phyloP scores from a whole-genome alignment of 768 basidiomycete genomes.

The Trametes meyenii region DNA sequence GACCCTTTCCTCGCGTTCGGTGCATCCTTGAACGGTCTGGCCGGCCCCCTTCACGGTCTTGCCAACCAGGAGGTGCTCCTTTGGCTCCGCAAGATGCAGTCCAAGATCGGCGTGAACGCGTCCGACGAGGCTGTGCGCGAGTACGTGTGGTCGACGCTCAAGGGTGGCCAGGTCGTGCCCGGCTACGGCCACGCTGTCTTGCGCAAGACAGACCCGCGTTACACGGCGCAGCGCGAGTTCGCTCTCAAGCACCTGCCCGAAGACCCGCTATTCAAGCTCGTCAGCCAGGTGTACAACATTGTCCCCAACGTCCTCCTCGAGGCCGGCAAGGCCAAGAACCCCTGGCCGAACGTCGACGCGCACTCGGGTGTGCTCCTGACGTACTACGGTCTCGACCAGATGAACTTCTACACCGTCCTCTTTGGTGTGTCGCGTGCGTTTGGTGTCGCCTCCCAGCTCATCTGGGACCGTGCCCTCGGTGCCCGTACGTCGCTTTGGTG shows the following conservation, averaged over 20 bases:
- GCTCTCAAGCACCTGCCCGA: slow-evolving; percentile 82
- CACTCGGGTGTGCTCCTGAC: slow-evolving; percentile 91
- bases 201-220: slow-evolving; percentile 91
- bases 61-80: slow-evolving; percentile 97
- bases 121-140: slow-evolving; percentile 88
- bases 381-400: slow-evolving; percentile 84
- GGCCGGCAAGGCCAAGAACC: slow-evolving; percentile 93
- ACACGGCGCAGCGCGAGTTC: slow-evolving; percentile 89
- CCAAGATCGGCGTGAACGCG: slow-evolving; percentile 82
- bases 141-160: slow-evolving; percentile 94
- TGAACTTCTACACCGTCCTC: slow-evolving; percentile 97
- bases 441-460: slow-evolving; percentile 85
- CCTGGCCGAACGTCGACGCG: slow-evolving; percentile 97
- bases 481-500: slow-evolving; percentile 61
- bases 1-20: slow-evolving; percentile 96
- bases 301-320: slow-evolving; percentile 90
- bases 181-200: slow-evolving; percentile 89
- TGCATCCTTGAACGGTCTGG: slow-evolving; percentile 93
- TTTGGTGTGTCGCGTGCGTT: slow-evolving; percentile 97
- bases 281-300: slow-evolving; percentile 83
- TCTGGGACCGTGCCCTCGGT: slow-evolving; percentile 93
- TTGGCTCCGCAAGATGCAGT: slow-evolving; percentile 94
- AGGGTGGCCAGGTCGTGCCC: slow-evolving; percentile 91
- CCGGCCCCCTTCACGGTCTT: slow-evolving; percentile 95
- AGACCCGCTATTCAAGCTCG: slow-evolving; percentile 93